These are phyloP conservation scores for Colletotrichum magnum DNA, from an alignment of 2,329 filamentous ascomycete species.

Conservation along the genomic window DNA sequence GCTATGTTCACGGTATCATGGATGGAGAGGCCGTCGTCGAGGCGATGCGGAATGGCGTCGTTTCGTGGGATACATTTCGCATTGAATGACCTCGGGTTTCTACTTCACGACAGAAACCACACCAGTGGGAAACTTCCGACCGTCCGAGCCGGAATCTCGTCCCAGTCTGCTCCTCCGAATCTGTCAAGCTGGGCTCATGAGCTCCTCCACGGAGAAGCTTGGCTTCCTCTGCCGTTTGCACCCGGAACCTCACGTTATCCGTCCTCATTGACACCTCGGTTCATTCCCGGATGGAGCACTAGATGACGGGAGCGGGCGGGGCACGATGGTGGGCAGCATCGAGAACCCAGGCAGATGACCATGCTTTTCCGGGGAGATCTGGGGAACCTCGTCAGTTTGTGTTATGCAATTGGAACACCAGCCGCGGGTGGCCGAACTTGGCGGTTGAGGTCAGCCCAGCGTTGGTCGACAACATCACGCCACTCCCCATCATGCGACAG, in stretches of 20 bases:
- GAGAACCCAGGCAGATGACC: slow-evolving; percentile 5
- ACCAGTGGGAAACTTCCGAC: too few relatives aligned
- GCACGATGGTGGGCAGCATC: slow-evolving; percentile 3
- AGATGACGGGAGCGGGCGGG: slow-evolving; percentile 13
- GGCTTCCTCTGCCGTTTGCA: background rate
- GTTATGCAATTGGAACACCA: slow-evolving; percentile 16
- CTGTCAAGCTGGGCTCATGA: too few relatives aligned
- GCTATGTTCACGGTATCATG: slow-evolving; percentile 6
- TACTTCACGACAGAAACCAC: too few relatives aligned
- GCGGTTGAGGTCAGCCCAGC: slow-evolving; percentile 33
- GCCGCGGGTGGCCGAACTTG: slow-evolving; percentile 28
- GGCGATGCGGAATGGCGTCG: background rate
- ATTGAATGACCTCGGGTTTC: background rate
- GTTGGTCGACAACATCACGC: slow-evolving; percentile 39
- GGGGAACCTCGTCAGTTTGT: slow-evolving; percentile 11
- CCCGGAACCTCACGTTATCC: background rate
- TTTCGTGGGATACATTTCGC: background rate
- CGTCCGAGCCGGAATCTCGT: too few relatives aligned
- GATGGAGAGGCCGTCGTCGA: background rate
- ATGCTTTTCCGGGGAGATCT: slow-evolving; percentile 32
- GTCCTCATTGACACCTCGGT: background rate
- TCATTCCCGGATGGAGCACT: slow-evolving; percentile 1
- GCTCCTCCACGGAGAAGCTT: too few relatives aligned
- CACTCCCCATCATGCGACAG: slow-evolving; percentile 33
- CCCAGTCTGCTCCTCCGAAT: too few relatives aligned